Base-by-base conservation (phyloP, 1,284 basidiomycete genomes). In the Hemileia vastatrix region DNA sequence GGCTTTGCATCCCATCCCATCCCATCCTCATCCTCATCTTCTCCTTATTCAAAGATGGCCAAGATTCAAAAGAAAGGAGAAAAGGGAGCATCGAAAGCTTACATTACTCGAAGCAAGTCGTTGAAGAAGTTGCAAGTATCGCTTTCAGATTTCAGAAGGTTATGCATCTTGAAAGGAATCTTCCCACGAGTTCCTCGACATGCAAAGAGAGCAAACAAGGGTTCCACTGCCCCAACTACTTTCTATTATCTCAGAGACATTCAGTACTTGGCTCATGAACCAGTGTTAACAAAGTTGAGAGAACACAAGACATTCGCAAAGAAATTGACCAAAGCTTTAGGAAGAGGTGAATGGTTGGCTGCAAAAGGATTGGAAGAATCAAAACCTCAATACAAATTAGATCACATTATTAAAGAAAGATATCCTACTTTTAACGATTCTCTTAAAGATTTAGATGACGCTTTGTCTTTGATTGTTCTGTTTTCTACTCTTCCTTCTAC, bases 11-110 rank as follows among this genome's bases (percentile, higher is more conserved):
- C 15, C 52, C 36, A 32, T 48, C 64, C 65, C 54, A 15, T 49
- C 45, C 44, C 65, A 64, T 64, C 3, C 50, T 53, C 54, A 57
- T 53, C 43, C 24, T 33, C n/a, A 40, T 23, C 15, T 21, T 21
- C 50, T 18, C 21, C 51, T 18, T 27, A 23, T 43, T 27, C 53
- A 44, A 51, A 11, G 11, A 57, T 57, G 57, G 61, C 36, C 15
- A 18, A 33, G 21, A 64, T 71, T 60, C 70, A 72, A 68, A 74
- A 72, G 71, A 72, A 72, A 66, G 72, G 72, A 54, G 69, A 76
- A 65, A 69, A 76, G 5, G 78, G 78, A 52, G 80, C 78, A 63
- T 92, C 92, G 65, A 98, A 94, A 78, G 92, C 91, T 70, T 95
- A 93, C 76, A 81, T 90, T n/a, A n/a, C n/a, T n/a, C n/a, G n/a